Evolutionary conservation across 306 rosid genomes (phyloP).

Genomic region (Prinsepia uniflora): DNA sequence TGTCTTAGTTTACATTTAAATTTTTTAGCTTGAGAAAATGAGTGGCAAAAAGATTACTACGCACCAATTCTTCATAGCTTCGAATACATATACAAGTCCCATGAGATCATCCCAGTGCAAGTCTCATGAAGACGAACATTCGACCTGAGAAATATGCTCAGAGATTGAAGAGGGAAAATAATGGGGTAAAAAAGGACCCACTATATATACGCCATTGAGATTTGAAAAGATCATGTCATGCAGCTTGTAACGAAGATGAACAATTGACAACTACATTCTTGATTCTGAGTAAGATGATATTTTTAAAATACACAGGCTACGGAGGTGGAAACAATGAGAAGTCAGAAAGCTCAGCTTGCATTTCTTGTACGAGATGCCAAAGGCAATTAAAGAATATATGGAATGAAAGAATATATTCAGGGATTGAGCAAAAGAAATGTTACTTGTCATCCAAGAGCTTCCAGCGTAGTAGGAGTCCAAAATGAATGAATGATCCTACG

Average conservation of each 20-base stretch:
- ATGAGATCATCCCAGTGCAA: too few relatives aligned
- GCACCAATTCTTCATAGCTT: too few relatives aligned
- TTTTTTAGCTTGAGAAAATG: too few relatives aligned
- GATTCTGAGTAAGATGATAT: not conserved
- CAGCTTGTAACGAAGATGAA: not conserved
- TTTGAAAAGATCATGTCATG: not conserved
- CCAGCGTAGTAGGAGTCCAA: conserved; percentile 14
- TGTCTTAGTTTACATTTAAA: too few relatives aligned
- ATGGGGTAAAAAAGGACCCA: not conserved
- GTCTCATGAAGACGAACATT: too few relatives aligned
- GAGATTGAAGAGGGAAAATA: not conserved
- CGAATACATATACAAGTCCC: too few relatives aligned
- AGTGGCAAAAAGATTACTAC: too few relatives aligned
- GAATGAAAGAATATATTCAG: conserved; percentile 23
- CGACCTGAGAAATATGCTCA: not conserved
- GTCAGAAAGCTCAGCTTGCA: conserved; percentile 21
- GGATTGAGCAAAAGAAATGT: conserved; percentile 5
- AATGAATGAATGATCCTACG: conserved; percentile 20
- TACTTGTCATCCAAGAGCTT: conserved; percentile 20
- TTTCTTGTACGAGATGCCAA: conserved; percentile 13
- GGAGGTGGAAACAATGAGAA: conserved; percentile 12
- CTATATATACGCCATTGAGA: not conserved
- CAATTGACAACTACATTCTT: not conserved
- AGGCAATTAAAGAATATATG: conserved; percentile 17
- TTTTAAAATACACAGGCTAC: not conserved